Evolutionary conservation across 176 grass and related monocot genomes (phyloP), one percentile per base, ranked within the genome.

Genomic region (Canna indica): DNA sequence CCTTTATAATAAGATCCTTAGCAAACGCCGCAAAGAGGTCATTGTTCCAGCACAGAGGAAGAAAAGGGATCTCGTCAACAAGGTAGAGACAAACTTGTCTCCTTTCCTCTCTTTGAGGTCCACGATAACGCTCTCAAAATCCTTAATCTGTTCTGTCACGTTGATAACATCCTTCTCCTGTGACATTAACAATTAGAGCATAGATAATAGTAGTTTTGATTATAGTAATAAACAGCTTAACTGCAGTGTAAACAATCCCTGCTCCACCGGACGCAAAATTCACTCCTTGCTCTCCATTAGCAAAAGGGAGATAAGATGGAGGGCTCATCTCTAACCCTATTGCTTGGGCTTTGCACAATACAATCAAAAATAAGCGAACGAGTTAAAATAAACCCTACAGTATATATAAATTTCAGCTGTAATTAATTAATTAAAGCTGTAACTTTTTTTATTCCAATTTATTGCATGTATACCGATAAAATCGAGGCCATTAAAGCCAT

Each of bases 221-320:
- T 56, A 41, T 39, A 47, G 15, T 24, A 13, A 46, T 33, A 4
- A 66, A 45, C 45, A 61, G 32, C 81, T 75, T 53, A n/a, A 79
- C 82, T 54, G 77, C 67, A 16, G 54, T 67, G 36, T 76, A 15
- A n/a, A 84, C 77, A 68, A 84, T 59, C 34, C 82, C 77, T 15
- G 82, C 75, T 16, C 82, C 82, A 3, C 27, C 82, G 30, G 82
- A 84, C 22, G 82, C 82, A 18, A 76, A 84, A 56, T 34, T 84
- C 35, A 76, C 72, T 20, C 77, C 82, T 76, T 30, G 31, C 3
- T 0, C 52, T 12, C 2, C 56, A 71, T 47, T 72, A 33, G 57
- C 54, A 4, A 80, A 36, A 31, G 82, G 76, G 60, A 80, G 77
- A 76, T 75, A 80, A 41, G 82, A 44, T 29, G 77, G 82, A 0